Percentiles rank a stretch among this genome's conserved stretches.
Conservation (phyloP, 2,329 filamentous ascomycete species). For the Hawksworthiomyces lignivorus region DNA sequence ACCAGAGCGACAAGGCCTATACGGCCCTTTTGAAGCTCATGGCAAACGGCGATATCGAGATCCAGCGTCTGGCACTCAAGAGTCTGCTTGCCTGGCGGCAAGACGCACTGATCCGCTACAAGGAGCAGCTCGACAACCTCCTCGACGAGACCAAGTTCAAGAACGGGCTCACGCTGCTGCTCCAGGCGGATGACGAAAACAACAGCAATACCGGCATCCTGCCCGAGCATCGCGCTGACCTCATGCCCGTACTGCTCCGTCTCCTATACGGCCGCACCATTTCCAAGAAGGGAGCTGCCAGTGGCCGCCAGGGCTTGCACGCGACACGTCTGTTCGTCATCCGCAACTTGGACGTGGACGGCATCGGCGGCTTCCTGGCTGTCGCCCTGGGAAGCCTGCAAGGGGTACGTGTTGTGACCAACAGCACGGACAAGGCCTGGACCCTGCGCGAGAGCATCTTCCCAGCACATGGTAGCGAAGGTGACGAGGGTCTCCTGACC, state of each 20-base stretch:
- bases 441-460: slow-evolving; percentile 46
- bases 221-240: slow-evolving; percentile 58
- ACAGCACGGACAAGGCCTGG: slow-evolving; percentile 18
- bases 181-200: slow-evolving; percentile 41
- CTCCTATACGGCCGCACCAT: slow-evolving; percentile 87
- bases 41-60: slow-evolving; percentile 80
- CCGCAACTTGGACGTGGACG: slow-evolving; percentile 64
- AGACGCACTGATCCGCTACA: slow-evolving; percentile 64
- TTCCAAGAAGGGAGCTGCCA: slow-evolving; percentile 67
- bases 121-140: slow-evolving; percentile 77
- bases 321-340: slow-evolving; percentile 74
- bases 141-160: slow-evolving; percentile 88
- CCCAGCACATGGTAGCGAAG: slow-evolving; percentile 15
- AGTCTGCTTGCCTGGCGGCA: slow-evolving; percentile 87
- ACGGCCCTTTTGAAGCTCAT: slow-evolving; percentile 66
- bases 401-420: slow-evolving; percentile 49
- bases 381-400: slow-evolving; percentile 70
- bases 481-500: slow-evolving; percentile 37
- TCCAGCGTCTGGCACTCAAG: slow-evolving; percentile 79
- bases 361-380: slow-evolving; percentile 73
- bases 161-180: slow-evolving; percentile 84
- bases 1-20: slow-evolving; percentile 68
- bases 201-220: slow-evolving; percentile 48
- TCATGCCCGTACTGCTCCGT: slow-evolving; percentile 82
- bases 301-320: slow-evolving; percentile 73